Base-by-base conservation (phyloP, 768 basidiomycete species). In the Boletus sp. region DNA sequence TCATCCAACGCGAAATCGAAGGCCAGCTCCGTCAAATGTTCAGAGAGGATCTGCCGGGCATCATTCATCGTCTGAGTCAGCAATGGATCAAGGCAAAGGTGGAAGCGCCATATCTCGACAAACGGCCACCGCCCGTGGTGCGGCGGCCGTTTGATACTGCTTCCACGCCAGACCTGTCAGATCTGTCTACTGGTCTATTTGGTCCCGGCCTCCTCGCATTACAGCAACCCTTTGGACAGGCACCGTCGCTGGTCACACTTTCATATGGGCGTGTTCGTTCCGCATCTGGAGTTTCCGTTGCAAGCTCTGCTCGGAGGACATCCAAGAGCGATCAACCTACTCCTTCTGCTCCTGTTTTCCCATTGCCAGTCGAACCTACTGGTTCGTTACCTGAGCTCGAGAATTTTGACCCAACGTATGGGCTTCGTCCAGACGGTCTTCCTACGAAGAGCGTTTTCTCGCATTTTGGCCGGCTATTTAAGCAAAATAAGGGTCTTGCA, bases 1-100 rank as follows among this genome's bases (percentile, higher is more conserved):
- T 95, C 73, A 94, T 99, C 57, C 97, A 98, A 71, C 84, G 87
- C 56, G 96, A 98, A 76, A 98, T 99, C 54, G 97, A 99, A 72
- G 92, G 88, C 0, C 96, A 98, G 71, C 78, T 99, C 32, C 82
- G 97, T 41, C 97, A 98, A 73, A 96, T 98, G 94, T 99, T 98
- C 73, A 81, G 94, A 57, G 94, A 97, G 71, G 97, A 98, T 71
- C 75, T 99, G 5, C 97, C 97, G 1, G 89, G 92, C 6, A 98
- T 99, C 61, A 98, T 99, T 42, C 97, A 99, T 71, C 82, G 92
- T 35, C 83, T 99, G 47, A 92, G 90, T 73, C 96, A 98, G 69
- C 89, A 92, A 67, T 98, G 96, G 96, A 85, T 98, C 41, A 91
- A 89, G 67, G 89, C 91, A 20, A 94, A 91, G 69, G 93, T 97